Conservation (phyloP, 2,329 filamentous ascomycete genomes). For the Colletotrichum siamense region DNA sequence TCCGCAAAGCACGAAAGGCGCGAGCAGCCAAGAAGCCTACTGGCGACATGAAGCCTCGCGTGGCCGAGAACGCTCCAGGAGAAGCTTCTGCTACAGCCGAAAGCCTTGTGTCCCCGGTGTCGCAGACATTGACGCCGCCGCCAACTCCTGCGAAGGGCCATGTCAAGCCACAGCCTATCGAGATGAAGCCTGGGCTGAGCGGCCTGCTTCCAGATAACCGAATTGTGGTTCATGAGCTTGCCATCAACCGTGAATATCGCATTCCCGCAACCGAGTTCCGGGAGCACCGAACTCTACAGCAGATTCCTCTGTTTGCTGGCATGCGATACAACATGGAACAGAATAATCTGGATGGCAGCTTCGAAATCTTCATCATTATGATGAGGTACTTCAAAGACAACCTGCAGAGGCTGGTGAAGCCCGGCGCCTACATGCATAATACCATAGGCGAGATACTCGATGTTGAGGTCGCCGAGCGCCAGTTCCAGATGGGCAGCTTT, state of each 20-base stretch:
- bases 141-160: constrained; percentile 51
- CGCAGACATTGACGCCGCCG: constrained; percentile 60
- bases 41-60: constrained; percentile 74
- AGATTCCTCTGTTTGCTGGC: constrained; percentile 58
- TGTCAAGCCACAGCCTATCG: constrained; percentile 41
- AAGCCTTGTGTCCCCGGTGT: constrained; percentile 43
- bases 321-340: constrained; percentile 69
- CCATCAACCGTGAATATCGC: constrained; percentile 79
- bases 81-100: constrained; percentile 42
- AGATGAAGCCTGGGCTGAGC: constrained; percentile 46
- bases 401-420: constrained; percentile 73
- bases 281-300: constrained; percentile 57
- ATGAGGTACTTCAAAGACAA: constrained; percentile 75
- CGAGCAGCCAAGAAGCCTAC: constrained; percentile 68
- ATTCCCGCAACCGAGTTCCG: constrained; percentile 68
- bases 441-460: constrained; percentile 80
- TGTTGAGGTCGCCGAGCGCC: constrained; percentile 70
- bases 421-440: constrained; percentile 75
- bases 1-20: constrained; percentile 72
- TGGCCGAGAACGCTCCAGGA: constrained; percentile 53
- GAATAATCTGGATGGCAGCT: constrained; percentile 68
- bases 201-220: constrained; percentile 74
- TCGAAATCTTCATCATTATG: constrained; percentile 72
- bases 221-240: constrained; percentile 78
- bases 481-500: constrained; percentile 75